These are phyloP conservation scores for Hypoxylon fuscum DNA, from an alignment of 495 filamentous ascomycete genomes.

Conservation along the genomic window DNA sequence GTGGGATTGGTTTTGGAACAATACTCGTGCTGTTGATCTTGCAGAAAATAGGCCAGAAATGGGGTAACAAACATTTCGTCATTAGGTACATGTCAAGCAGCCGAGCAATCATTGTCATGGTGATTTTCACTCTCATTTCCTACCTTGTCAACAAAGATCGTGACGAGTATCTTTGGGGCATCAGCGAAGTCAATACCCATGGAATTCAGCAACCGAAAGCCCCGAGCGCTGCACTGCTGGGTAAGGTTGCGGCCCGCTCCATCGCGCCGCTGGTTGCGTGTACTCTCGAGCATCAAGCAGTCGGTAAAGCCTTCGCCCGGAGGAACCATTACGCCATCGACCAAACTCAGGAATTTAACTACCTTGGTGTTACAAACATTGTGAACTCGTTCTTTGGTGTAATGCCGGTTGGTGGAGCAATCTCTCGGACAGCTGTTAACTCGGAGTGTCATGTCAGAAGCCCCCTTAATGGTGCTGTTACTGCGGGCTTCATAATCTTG, in stretches of 20 bases:
- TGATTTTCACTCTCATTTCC: slow-evolving; percentile 58
- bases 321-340: slow-evolving; percentile 59
- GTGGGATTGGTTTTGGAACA: slow-evolving; percentile 57
- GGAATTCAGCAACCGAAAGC: slow-evolving; percentile 53
- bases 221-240: slow-evolving; percentile 46
- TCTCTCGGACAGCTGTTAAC: slow-evolving; percentile 62
- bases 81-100: slow-evolving; percentile 57
- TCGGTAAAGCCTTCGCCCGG: slow-evolving; percentile 57
- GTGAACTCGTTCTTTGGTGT: slow-evolving; percentile 59
- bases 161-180: slow-evolving; percentile 48
- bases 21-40: slow-evolving; percentile 54
- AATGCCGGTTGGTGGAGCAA: slow-evolving; percentile 60
- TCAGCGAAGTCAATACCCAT: slow-evolving; percentile 54
- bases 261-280: slow-evolving; percentile 58
- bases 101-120: slow-evolving; percentile 55
- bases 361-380: slow-evolving; percentile 58
- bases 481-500: slow-evolving; percentile 57
- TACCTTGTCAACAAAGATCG: slow-evolving; percentile 58
- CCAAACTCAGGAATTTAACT: slow-evolving; percentile 59
- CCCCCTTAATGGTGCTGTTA: slow-evolving; percentile 57
- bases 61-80: slow-evolving; percentile 54
- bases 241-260: slow-evolving; percentile 48
- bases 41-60: slow-evolving; percentile 56
- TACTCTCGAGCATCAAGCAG: slow-evolving; percentile 59
- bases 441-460: slow-evolving; percentile 54